These are phyloP conservation scores for Medakamo hakoo DNA, from an alignment of 139 green algal genomes.

Conservation along the genomic window DNA sequence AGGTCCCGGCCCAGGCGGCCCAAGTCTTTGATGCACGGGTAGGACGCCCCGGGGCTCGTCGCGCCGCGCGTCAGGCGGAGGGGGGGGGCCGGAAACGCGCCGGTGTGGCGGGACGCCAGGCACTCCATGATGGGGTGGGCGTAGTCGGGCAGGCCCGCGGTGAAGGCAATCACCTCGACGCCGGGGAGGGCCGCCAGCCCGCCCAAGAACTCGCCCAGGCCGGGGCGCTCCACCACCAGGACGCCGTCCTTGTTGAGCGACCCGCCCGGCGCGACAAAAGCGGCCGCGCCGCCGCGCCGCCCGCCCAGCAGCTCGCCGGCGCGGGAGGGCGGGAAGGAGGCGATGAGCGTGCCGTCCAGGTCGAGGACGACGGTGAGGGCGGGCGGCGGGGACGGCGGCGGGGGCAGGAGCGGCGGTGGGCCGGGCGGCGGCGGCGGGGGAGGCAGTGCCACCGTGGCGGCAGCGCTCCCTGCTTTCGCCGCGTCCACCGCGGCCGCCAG, in stretches of 20 bases:
- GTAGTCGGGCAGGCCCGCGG: conserved; percentile 75
- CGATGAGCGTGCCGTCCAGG: conserved; percentile 71
- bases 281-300: conserved; percentile 21
- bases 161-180: conserved; percentile 63
- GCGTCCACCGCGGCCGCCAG: not conserved
- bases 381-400: not conserved
- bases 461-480: not conserved
- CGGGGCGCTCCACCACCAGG: conserved; percentile 71
- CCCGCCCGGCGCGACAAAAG: conserved; percentile 48
- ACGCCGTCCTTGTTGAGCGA: conserved; percentile 62
- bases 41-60: conserved; percentile 24
- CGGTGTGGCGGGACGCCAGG: conserved; percentile 30
- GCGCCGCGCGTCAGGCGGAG: conserved; percentile 30
- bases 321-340: conserved; percentile 52
- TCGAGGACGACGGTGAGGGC: conserved; percentile 71
- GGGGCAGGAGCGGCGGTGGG: not conserved
- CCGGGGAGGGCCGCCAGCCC: conserved; percentile 12
- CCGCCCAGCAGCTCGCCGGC: conserved; percentile 34
- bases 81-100: conserved; percentile 6
- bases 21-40: conserved; percentile 86
- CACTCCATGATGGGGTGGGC: conserved; percentile 57
- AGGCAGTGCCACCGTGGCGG: not conserved
- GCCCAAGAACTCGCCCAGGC: conserved; percentile 53
- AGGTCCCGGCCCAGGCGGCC: conserved; percentile 42
- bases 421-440: conserved; percentile 17